Evolutionary conservation across 2,329 filamentous ascomycete genomes (phyloP).

Genomic region (Talaromyces marneffei): DNA sequence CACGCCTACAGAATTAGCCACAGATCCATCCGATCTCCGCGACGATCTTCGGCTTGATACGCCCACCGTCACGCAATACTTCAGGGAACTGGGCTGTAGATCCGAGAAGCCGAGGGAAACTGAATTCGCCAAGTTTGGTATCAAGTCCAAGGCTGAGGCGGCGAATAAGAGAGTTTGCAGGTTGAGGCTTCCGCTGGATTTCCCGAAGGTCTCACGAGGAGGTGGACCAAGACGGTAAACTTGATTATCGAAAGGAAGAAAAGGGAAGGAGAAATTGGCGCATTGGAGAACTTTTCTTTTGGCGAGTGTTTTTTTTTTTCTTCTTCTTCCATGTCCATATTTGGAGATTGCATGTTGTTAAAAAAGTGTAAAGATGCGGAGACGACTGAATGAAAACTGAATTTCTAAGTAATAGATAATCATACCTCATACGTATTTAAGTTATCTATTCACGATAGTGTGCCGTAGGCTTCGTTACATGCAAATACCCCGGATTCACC

Average conservation of each 20-base stretch:
- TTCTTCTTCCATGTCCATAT: neutral
- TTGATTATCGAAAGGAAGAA: neutral
- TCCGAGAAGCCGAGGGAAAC: conserved; percentile 37
- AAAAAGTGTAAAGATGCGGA: neutral
- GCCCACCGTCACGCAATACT: conserved; percentile 34
- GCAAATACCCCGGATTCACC: neutral
- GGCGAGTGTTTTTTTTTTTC: neutral
- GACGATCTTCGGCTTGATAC: conserved; percentile 40
- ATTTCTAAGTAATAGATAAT: neutral
- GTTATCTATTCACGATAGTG: neutral
- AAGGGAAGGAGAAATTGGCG: neutral
- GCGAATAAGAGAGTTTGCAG: conserved; percentile 55
- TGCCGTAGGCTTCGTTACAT: neutral
- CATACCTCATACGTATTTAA: no score
- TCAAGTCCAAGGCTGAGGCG: conserved; percentile 57
- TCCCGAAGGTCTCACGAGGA: conserved; percentile 58
- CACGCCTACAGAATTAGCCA: conserved; percentile 34
- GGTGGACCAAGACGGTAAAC: conserved; percentile 18
- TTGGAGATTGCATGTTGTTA: neutral
- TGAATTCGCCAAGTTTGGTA: conserved; percentile 38
- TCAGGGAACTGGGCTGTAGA: conserved; percentile 43
- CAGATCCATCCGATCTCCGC: conserved; percentile 41
- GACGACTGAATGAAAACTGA: neutral
- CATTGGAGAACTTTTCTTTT: neutral
- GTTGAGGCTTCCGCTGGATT: conserved; percentile 71